Evolutionary conservation across 2,329 filamentous ascomycete species (phyloP).

Genomic region (Trichoderma simmonsii): DNA sequence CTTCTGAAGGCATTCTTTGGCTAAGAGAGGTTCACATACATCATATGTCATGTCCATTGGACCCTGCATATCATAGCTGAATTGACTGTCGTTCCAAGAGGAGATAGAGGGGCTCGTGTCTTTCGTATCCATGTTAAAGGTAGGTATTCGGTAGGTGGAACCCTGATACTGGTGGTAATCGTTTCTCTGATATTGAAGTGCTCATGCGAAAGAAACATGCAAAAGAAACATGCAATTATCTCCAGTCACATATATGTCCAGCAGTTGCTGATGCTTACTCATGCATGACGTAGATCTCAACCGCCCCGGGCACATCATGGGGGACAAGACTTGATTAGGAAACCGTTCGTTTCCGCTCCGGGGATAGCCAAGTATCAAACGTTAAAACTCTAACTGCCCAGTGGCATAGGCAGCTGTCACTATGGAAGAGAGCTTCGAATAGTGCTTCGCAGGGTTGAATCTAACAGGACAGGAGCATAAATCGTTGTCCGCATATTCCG

Average conservation of each 20-base stretch:
- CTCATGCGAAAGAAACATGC: not conserved
- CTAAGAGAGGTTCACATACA: not conserved
- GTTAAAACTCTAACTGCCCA: not conserved
- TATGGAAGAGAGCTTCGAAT: not conserved
- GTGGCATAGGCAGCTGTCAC: not conserved
- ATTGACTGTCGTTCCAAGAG: not conserved
- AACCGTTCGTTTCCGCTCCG: not conserved
- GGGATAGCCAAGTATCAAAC: not conserved
- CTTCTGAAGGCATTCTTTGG: not conserved
- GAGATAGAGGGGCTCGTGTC: not conserved
- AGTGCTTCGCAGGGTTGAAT: not conserved
- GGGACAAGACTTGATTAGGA: not conserved
- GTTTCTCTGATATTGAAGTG: not conserved
- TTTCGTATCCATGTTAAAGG: not conserved
- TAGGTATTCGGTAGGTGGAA: not conserved
- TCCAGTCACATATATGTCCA: not conserved
- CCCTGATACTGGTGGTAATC: not conserved
- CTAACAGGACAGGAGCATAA: not conserved
- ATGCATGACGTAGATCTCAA: not conserved
- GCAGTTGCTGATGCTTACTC: not conserved
- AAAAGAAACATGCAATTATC: not conserved
- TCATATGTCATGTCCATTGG: not conserved
- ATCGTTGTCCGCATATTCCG: not conserved
- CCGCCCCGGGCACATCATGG: not conserved
- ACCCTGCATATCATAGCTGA: not conserved